phyloP scores from a whole-genome alignment of 495 filamentous ascomycete genomes.

The Aspergillus nanangensis region DNA sequence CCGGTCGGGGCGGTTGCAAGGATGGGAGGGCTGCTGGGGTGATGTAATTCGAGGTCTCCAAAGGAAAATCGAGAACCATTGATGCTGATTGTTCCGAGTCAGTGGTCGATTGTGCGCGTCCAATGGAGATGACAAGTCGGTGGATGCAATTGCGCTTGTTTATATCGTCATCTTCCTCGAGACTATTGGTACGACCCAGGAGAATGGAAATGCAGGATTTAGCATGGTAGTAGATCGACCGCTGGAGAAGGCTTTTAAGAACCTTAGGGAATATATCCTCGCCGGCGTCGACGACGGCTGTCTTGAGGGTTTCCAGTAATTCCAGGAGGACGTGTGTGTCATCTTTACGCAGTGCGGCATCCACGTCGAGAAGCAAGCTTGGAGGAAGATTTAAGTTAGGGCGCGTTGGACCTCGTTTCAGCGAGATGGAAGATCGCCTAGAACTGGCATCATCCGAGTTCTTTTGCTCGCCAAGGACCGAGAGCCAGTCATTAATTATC shows the following conservation, averaged over 20 bases:
- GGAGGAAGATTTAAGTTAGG: constrained; percentile 65
- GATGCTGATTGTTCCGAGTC: constrained; percentile 40
- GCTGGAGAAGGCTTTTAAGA: constrained; percentile 75
- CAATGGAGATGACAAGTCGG: constrained; percentile 84
- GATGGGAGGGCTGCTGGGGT: constrained; percentile 69
- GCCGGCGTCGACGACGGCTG: constrained; percentile 43
- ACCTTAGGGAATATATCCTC: constrained; percentile 52
- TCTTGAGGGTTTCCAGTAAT: constrained; percentile 53
- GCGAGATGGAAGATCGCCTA: constrained; percentile 61
- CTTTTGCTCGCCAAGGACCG: constrained; percentile 69
- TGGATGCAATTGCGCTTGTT: constrained; percentile 93
- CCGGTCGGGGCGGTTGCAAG: constrained; percentile 52
- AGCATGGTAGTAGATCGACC: constrained; percentile 70
- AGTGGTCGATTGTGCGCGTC: constrained; percentile 64
- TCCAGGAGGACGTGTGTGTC: constrained; percentile 57
- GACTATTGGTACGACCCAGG: constrained; percentile 57
- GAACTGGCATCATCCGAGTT: constrained; percentile 66
- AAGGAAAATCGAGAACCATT: constrained; percentile 43
- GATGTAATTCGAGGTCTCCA: constrained; percentile 61
- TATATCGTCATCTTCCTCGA: constrained; percentile 87
- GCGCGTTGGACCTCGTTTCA: constrained; percentile 66
- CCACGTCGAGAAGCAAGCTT: constrained; percentile 63
- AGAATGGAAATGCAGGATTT: constrained; percentile 64
- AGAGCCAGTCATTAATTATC: constrained; percentile 87
- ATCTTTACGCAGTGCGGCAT: constrained; percentile 73